A percentile compares a stretch with the other conserved stretches of the same genome.
Evolutionary conservation across 331 rosid genomes (phyloP).

Genomic region (Acacia pycnantha): DNA sequence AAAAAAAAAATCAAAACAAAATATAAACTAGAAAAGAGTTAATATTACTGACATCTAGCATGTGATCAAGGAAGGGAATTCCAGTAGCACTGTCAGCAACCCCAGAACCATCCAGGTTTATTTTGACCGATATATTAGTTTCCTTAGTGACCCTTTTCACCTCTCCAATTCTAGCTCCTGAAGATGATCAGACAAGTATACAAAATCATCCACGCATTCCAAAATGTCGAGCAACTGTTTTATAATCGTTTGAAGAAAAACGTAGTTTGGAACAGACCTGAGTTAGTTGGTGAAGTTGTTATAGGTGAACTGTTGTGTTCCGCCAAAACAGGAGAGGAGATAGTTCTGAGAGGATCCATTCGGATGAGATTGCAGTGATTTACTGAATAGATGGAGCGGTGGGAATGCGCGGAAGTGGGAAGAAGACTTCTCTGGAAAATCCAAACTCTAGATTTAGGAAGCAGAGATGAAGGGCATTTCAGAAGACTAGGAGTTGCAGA

Average conservation of each 20-base stretch:
- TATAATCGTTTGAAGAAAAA: neutral
- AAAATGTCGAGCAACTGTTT: slow-evolving; percentile 4
- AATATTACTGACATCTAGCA: slow-evolving; percentile 79
- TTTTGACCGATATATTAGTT: slow-evolving; percentile 80
- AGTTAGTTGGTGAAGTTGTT: slow-evolving; percentile 34
- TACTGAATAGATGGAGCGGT: slow-evolving; percentile 25
- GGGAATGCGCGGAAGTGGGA: slow-evolving; percentile 16
- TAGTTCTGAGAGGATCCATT: slow-evolving; percentile 32
- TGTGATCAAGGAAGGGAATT: slow-evolving; percentile 95
- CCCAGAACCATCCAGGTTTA: slow-evolving; percentile 87
- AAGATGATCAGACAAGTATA: slow-evolving; percentile 16
- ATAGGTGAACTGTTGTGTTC: slow-evolving; percentile 45
- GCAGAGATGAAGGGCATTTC: slow-evolving; percentile 21
- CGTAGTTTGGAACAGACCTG: slow-evolving; percentile 42
- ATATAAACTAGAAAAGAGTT: neutral
- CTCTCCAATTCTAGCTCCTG: slow-evolving; percentile 84
- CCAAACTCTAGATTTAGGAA: slow-evolving; percentile 28
- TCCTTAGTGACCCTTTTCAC: slow-evolving; percentile 86
- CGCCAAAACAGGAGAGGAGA: slow-evolving; percentile 43
- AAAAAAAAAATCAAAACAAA: neutral
- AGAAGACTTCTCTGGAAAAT: slow-evolving; percentile 25
- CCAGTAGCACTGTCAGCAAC: slow-evolving; percentile 74
- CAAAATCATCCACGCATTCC: slow-evolving; percentile 3
- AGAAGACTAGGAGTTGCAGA: slow-evolving; percentile 45
- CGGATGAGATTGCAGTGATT: slow-evolving; percentile 29